A percentile compares a stretch with the other conserved stretches of the same genome.
Evolutionary conservation across 2,329 filamentous ascomycete genomes (phyloP).

Genomic region (Neocucurbitaria cava): DNA sequence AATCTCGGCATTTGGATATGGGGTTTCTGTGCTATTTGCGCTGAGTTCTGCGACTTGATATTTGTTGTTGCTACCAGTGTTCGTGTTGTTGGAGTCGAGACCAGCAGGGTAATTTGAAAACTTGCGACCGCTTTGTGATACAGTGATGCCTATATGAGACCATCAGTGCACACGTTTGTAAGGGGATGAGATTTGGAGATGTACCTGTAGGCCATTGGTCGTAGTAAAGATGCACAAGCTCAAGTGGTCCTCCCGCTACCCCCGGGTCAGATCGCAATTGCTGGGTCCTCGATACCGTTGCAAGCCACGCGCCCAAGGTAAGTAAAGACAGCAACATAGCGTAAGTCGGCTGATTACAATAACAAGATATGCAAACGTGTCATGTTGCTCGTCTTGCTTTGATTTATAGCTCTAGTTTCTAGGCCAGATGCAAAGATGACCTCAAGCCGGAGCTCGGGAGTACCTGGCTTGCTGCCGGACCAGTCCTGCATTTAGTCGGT

Average conservation of each 20-base stretch:
- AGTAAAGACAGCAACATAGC: conserved; percentile 9
- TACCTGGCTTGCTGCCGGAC: neutral
- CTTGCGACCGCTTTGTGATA: conserved; percentile 58
- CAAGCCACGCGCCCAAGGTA: conserved; percentile 15
- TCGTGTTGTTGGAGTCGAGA: conserved; percentile 57
- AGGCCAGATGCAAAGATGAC: conserved; percentile 11
- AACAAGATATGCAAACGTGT: neutral
- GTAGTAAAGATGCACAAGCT: conserved; percentile 59
- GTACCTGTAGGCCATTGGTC: conserved; percentile 57
- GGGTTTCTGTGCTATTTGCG: conserved; percentile 52
- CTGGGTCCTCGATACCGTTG: conserved; percentile 21
- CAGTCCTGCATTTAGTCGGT: neutral
- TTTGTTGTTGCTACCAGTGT: conserved; percentile 49
- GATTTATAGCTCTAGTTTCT: conserved; percentile 8
- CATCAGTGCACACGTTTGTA: neutral
- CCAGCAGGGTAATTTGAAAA: conserved; percentile 62
- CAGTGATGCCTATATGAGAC: conserved; percentile 53
- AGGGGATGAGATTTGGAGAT: neutral
- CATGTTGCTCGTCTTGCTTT: neutral
- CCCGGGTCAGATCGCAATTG: conserved; percentile 44
- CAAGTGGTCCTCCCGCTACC: conserved; percentile 52
- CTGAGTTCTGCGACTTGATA: conserved; percentile 59
- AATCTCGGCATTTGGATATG: conserved; percentile 53
- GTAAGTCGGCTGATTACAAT: neutral
- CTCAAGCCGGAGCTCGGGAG: conserved; percentile 1